A percentile compares a stretch with the other conserved stretches of the same genome.
Conservation (phyloP, 225 moss, liverwort and hornwort genomes). For the Ulota crispa region DNA sequence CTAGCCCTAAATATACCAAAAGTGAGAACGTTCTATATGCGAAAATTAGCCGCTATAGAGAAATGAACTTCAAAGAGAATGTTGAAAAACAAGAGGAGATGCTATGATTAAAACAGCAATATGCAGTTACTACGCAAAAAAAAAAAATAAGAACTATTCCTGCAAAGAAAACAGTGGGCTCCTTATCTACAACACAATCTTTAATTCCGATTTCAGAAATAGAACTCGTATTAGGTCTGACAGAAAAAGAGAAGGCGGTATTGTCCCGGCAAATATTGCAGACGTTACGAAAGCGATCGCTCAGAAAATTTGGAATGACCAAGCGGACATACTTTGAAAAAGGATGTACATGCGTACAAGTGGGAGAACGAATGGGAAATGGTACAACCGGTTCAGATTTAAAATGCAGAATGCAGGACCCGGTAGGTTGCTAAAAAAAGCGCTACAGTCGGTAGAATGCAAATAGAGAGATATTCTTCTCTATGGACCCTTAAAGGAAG, state of each 20-base stretch:
- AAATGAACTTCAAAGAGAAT: slow-evolving; percentile 9
- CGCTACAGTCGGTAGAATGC: not conserved
- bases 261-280: not conserved
- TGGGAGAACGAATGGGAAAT: not conserved
- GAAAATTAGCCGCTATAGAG: not conserved
- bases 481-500: slow-evolving; percentile 17
- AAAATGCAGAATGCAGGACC: not conserved
- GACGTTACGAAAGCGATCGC: not conserved
- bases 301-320: not conserved
- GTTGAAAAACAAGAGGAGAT: not conserved
- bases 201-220: not conserved
- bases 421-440: slow-evolving; percentile 8
- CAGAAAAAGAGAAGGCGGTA: not conserved
- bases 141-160: not conserved
- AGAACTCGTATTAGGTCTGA: not conserved
- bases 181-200: not conserved
- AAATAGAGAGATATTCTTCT: not conserved
- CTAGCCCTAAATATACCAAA: slow-evolving; percentile 12
- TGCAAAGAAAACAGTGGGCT: slow-evolving; percentile 3
- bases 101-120: not conserved
- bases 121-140: not conserved
- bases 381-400: not conserved
- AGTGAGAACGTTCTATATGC: not conserved
- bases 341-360: not conserved
- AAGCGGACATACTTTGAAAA: not conserved